A percentile compares a stretch with the other conserved stretches of the same genome.
Conservation (phyloP, 306 rosid genomes). For the Trifolium subterraneum region DNA sequence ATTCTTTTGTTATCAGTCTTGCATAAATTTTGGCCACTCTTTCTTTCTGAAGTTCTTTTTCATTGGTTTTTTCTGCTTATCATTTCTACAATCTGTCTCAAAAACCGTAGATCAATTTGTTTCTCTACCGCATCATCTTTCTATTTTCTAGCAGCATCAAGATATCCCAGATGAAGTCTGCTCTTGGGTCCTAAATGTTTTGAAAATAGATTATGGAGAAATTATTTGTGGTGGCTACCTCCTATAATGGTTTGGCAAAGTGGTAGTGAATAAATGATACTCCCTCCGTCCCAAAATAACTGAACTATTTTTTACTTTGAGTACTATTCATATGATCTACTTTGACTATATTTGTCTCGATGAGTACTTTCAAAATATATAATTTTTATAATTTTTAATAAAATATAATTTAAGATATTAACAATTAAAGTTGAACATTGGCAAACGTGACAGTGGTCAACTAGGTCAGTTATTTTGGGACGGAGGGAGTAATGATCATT, state of each 20-base stretch:
- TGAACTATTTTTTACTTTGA: too few species aligned
- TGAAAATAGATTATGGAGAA: neutral
- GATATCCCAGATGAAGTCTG: neutral
- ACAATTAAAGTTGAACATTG: too few species aligned
- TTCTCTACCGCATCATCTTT: neutral
- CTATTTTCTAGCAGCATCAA: neutral
- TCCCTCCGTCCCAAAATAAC: too few species aligned
- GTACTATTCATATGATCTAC: too few species aligned
- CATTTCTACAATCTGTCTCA: neutral
- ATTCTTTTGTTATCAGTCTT: neutral
- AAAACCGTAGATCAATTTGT: constrained; percentile 9
- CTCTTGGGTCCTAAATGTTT: too few species aligned
- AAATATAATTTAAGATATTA: too few species aligned
- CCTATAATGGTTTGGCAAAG: constrained; percentile 25
- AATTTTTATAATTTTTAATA: too few species aligned
- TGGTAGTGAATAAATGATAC: constrained; percentile 17
- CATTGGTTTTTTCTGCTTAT: neutral
- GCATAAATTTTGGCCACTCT: neutral
- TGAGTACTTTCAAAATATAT: too few species aligned
- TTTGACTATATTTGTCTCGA: too few species aligned
- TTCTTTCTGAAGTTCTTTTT: neutral
- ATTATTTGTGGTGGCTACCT: constrained; percentile 20
- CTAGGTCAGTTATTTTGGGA: too few species aligned
- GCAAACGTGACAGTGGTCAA: too few species aligned
- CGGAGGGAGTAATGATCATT: too few species aligned